Evolutionary conservation across 352 stramenopile species (phyloP), one percentile per base, ranked within the genome.

Genomic region (Thraustochytrium sp.): DNA sequence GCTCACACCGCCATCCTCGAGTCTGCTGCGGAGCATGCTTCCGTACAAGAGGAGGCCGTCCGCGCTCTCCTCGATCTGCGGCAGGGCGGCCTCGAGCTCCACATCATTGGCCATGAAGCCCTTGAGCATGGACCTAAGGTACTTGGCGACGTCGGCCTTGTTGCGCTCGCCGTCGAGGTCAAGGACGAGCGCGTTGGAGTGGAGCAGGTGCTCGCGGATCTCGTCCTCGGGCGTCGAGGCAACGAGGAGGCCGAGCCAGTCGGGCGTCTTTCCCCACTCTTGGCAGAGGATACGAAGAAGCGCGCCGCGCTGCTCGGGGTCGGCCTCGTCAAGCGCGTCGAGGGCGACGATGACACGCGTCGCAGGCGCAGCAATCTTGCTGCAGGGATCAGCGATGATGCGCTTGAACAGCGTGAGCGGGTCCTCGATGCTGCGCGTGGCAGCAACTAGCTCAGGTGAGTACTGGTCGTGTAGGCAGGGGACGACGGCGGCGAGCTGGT

Each of bases 321-420:
- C n/a, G 36, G n/a, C n/a, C 37, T 75, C 63, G 36, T 75, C 63
- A 2, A 75, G 63, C 8, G n/a, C 63, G 11, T 75, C 63, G 63
- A 75, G 31, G n/a, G 55, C 37, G 16, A 75, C 36, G 0, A 75
- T 23, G 63, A 75, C 31, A 23, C 63, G 63, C 18, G 31, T 29
- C 26, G 0, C 5, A 11, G 63, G 63, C 26, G 13, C 2, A n/a
- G n/a, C 26, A 5, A 75, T n/a, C 13, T 75, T 44, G 4, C 8
- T 49, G 63, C 63, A 75, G 5, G 63, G 63, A 53, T 18, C 18
- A 11, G 63, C 63, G 34, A 75, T 53, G 8, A 75, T 21, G 1
- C 0, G 18, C 23, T n/a, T 49, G n/a, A 75, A 75, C 0, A 40
- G 11, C 26, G 5, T n/a, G 40, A 36, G 18, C 29, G 55, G 40